These are phyloP conservation scores for Heliamphora pulchella DNA, from an alignment of 179 eudicot genomes.

Conservation along the genomic window DNA sequence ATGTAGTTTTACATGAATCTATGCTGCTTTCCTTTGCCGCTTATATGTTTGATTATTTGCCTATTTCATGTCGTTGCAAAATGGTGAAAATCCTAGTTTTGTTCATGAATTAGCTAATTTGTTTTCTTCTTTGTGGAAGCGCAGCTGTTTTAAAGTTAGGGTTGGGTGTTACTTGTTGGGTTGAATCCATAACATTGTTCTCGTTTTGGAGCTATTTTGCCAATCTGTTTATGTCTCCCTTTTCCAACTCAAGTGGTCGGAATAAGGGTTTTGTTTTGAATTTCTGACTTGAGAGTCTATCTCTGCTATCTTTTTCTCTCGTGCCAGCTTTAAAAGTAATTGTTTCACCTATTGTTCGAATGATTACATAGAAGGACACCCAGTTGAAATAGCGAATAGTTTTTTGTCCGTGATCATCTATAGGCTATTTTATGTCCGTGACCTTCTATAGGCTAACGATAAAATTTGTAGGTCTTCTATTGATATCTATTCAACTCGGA, in stretches of 20 bases:
- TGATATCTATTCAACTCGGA: background rate
- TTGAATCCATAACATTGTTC: background rate
- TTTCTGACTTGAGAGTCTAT: background rate
- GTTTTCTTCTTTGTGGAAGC: background rate
- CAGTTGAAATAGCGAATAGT: background rate
- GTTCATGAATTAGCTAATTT: slow-evolving; percentile 2
- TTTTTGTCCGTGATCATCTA: background rate
- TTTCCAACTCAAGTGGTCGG: slow-evolving; percentile 9
- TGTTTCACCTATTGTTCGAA: slow-evolving; percentile 4
- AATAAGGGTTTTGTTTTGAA: background rate
- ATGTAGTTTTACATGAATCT: too few relatives aligned
- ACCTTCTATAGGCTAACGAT: background rate
- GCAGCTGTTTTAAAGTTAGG: background rate
- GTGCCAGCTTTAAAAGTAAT: background rate
- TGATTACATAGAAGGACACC: background rate
- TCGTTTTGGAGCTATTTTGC: slow-evolving; percentile 8
- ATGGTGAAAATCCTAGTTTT: background rate
- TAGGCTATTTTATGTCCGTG: background rate
- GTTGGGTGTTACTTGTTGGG: background rate
- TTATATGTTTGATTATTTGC: background rate
- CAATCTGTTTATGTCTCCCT: background rate
- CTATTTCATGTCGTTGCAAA: background rate
- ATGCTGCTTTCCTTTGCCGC: background rate
- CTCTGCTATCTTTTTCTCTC: background rate
- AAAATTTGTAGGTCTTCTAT: background rate